A percentile compares a stretch with the other conserved stretches of the same genome.
Evolutionary conservation across 768 basidiomycete genomes (phyloP).

Genomic region (Pseudohyphozyma bogoriensis): DNA sequence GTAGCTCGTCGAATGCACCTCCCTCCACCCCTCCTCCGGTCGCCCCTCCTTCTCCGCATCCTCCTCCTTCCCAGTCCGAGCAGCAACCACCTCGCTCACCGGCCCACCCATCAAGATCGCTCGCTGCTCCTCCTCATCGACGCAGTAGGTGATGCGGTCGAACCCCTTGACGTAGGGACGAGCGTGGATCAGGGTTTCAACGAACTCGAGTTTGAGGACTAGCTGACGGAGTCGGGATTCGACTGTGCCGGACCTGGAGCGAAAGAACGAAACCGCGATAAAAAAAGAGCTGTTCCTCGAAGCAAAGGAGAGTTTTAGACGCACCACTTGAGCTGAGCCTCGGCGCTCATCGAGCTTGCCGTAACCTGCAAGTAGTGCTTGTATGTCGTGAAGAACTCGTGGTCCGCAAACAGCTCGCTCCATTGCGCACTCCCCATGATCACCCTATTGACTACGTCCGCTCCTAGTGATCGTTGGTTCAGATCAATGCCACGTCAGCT

Average conservation of each 20-base stretch:
- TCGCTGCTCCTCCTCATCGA: conserved; percentile 76
- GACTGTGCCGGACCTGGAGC: conserved; percentile 74
- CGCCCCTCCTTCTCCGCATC: conserved; percentile 67
- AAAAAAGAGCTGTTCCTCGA: not conserved
- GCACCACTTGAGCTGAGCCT: conserved; percentile 88
- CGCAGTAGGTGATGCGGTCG: conserved; percentile 72
- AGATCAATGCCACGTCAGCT: not conserved
- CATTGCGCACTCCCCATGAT: conserved; percentile 64
- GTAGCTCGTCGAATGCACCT: conserved; percentile 82
- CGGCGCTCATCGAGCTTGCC: conserved; percentile 71
- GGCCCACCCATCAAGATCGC: conserved; percentile 80
- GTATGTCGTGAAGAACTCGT: conserved; percentile 96
- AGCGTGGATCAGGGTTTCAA: conserved; percentile 78
- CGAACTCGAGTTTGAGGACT: conserved; percentile 94
- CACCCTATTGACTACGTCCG: conserved; percentile 86
- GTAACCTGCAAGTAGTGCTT: conserved; percentile 93
- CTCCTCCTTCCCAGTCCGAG: too few species aligned
- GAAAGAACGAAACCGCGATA: not conserved
- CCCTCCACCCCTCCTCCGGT: conserved; percentile 47
- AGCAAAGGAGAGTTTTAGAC: conserved; percentile 30
- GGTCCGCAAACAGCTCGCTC: conserved; percentile 88
- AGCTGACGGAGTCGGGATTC: conserved; percentile 92
- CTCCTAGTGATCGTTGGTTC: conserved; percentile 46
- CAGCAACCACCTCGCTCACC: conserved; percentile 58
- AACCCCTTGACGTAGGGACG: conserved; percentile 95